Percentiles rank a stretch among this genome's conserved stretches.
Conservation (phyloP, 768 basidiomycete genomes). For the Phaeotremella skinneri region DNA sequence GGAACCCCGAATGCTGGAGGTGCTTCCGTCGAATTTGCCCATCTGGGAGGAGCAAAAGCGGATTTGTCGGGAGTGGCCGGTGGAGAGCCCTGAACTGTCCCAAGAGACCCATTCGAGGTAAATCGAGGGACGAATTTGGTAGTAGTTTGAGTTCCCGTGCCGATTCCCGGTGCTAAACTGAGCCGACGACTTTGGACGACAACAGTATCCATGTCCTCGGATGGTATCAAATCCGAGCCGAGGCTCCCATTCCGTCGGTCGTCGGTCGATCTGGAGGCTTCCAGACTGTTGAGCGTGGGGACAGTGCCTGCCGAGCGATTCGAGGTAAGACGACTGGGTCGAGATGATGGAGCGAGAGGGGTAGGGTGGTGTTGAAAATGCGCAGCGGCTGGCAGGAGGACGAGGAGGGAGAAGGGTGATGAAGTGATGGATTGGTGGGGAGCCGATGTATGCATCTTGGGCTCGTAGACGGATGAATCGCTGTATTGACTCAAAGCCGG, state of each 20-base stretch:
- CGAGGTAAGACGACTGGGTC: slow-evolving; percentile 20
- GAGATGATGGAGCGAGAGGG: slow-evolving; percentile 10
- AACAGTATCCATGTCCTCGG: slow-evolving; percentile 16
- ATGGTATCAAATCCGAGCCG: slow-evolving; percentile 1
- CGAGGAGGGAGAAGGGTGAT: slow-evolving; percentile 22
- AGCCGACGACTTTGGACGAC: slow-evolving; percentile 25
- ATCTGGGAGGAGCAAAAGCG: neutral
- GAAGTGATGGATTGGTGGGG: neutral
- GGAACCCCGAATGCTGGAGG: neutral
- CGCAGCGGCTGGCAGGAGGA: slow-evolving; percentile 32
- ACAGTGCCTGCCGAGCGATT: slow-evolving; percentile 29
- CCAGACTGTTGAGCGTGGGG: slow-evolving; percentile 18
- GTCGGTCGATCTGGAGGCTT: neutral
- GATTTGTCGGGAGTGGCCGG: neutral
- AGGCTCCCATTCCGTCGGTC: neutral
- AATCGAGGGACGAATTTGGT: neutral
- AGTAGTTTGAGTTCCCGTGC: slow-evolving; percentile 26
- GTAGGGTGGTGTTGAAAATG: slow-evolving; percentile 21
- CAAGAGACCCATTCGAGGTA: neutral
- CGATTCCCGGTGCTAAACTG: slow-evolving; percentile 41
- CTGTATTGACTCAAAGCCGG: neutral
- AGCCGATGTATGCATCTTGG: too few relatives aligned
- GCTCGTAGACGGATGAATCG: neutral
- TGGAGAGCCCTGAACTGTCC: slow-evolving; percentile 5
- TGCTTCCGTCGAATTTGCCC: neutral